These are phyloP conservation scores for Avena atlantica DNA, from an alignment of 176 grass and related monocot genomes.

Conservation along the genomic window DNA sequence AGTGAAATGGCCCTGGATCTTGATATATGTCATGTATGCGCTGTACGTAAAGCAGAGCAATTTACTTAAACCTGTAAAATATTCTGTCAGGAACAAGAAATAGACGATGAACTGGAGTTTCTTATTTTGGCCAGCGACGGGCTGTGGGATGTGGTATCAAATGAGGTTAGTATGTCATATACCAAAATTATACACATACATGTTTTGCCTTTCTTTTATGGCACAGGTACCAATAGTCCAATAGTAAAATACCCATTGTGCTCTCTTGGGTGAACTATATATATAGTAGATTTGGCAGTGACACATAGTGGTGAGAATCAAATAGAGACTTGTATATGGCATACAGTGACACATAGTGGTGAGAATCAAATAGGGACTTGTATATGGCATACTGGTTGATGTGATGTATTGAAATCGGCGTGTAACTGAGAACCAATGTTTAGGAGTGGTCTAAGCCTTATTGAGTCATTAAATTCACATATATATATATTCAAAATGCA, in stretches of 20 bases:
- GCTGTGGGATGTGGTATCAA: conserved; percentile 85
- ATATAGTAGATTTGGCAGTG: conserved; percentile 2
- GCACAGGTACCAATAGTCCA: background rate
- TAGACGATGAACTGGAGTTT: conserved; percentile 72
- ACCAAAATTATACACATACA: conserved; percentile 10
- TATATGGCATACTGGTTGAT: background rate
- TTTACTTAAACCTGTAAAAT: conserved; percentile 31
- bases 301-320: background rate
- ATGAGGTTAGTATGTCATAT: conserved; percentile 63
- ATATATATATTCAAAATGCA: background rate
- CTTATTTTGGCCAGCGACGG: conserved; percentile 95
- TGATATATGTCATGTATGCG: background rate
- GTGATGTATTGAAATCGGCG: background rate
- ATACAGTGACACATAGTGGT: background rate
- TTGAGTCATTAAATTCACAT: background rate
- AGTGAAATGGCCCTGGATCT: background rate
- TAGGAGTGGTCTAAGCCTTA: conserved; percentile 1
- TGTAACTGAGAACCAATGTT: conserved; percentile 20
- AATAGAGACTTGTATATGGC: background rate
- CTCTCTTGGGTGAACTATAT: conserved; percentile 28
- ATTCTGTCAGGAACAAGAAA: conserved; percentile 73
- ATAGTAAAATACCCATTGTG: background rate
- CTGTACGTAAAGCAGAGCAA: background rate
- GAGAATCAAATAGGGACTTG: background rate
- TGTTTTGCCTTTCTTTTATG: conserved; percentile 10